phyloP scores from a whole-genome alignment of 1,284 basidiomycete species.

The Trametes hirsuta region DNA sequence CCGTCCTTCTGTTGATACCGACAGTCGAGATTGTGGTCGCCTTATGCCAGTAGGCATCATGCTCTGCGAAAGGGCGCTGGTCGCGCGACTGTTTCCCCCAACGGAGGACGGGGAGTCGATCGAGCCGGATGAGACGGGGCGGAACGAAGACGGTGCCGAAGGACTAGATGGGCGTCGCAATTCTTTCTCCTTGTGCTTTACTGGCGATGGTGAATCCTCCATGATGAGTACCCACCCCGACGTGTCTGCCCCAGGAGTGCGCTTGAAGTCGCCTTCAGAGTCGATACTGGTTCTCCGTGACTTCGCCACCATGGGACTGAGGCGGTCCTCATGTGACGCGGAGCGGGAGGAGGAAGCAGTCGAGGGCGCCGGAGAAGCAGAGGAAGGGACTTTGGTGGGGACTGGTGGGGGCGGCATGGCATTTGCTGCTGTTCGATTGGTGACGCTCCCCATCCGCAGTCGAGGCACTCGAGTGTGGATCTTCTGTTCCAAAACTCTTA shows the following conservation, averaged over 20 bases:
- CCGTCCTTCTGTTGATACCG: conserved; percentile 45
- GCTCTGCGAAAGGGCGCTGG: conserved; percentile 43
- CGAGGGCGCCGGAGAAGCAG: conserved; percentile 32
- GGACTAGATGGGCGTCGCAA: conserved; percentile 65
- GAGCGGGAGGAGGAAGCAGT: conserved; percentile 35
- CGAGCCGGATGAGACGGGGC: conserved; percentile 38
- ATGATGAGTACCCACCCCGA: conserved; percentile 84
- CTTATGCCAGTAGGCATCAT: conserved; percentile 46
- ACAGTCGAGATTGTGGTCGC: conserved; percentile 72
- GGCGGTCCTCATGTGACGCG: conserved; percentile 31
- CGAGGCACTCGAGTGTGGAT: conserved; percentile 83
- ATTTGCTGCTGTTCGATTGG: conserved; percentile 49
- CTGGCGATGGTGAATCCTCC: conserved; percentile 78
- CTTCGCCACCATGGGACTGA: conserved; percentile 20
- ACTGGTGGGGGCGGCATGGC: conserved; percentile 36
- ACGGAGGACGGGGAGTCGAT: conserved; percentile 40
- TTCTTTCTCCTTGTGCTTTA: conserved; percentile 57
- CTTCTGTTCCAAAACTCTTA: conserved; percentile 79
- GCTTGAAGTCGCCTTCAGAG: conserved; percentile 33
- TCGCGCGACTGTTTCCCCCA: conserved; percentile 36
- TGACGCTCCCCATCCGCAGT: conserved; percentile 75
- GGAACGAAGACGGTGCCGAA: conserved; percentile 36
- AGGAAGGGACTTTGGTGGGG: conserved; percentile 26
- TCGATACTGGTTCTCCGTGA: conserved; percentile 38
- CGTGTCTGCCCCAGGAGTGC: conserved; percentile 54